Base-by-base conservation (phyloP, 1,284 basidiomycete species). In the Takashimella koratensis region DNA sequence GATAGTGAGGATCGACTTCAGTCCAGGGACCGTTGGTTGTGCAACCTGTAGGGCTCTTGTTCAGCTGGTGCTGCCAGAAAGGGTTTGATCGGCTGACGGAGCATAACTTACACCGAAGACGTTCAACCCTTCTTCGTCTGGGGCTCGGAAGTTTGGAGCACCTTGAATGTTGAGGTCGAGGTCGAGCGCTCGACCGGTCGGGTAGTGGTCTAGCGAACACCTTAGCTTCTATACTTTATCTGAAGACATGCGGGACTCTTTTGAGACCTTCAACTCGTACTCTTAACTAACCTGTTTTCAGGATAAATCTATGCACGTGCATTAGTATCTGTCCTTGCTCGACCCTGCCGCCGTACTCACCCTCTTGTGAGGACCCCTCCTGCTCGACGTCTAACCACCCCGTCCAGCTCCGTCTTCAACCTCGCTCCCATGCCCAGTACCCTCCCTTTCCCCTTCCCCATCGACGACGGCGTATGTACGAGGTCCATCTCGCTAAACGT, bases 141-240 rank as follows among this genome's bases (percentile, higher is more conserved):
- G 86, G 45, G 88, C 85, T 57, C 96, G 82, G 71, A 98, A 98
- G 77, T 98, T 97, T 3, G 95, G 94, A 20, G 95, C 95, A 36
- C 96, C 96, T 70, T 79, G 77, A 3, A 99, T 82, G 58, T 89
- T 91, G 40, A 97, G 81, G 66, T 93, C 90, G n/a, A 96, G 82
- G 70, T 95, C 88, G 45, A 93, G 79, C 8, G 91, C 90, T 54
- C 91, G 84, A 41, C 90, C 91, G 84, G 68, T 61, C 24, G 91
- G 90, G 75, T 93, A 92, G 70, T 90, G 83, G 75, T 95, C 90
- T 72, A 53, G 24, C 27, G n/a, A 26, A 12, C 48, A 47, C 42
- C 11, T n/a, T 23, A 20, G 49, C 39, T 19, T 48, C 41, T 47
- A n/a, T 36, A 45, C 26, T 54, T 45, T 45, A 25, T 43, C 24